A percentile compares a stretch with the other conserved stretches of the same genome.
These are phyloP conservation scores for Candida ulmi DNA, from an alignment of 805 yeast genomes.

Conservation along the genomic window DNA sequence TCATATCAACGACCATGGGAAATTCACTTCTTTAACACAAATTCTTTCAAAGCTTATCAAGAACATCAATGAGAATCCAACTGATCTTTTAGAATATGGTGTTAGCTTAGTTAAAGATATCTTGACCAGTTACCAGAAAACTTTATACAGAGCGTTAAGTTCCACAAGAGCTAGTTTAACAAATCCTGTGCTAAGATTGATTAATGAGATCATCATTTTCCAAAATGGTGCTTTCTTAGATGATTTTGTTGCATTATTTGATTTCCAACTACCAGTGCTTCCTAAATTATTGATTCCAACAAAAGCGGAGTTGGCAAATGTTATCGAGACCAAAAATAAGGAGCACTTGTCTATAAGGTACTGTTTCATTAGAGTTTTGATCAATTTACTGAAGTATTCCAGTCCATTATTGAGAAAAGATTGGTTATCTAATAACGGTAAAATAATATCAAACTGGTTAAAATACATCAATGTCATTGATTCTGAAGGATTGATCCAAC, in stretches of 20 bases:
- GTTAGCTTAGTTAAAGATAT: constrained; percentile 44
- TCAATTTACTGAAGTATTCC: constrained; percentile 42
- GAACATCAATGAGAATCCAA: constrained; percentile 7
- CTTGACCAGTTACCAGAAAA: constrained; percentile 50
- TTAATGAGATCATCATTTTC: constrained; percentile 46
- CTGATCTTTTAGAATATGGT: constrained; percentile 22
- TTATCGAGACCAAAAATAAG: constrained; percentile 27
- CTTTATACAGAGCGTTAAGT: constrained; percentile 62
- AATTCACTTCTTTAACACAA: constrained; percentile 39
- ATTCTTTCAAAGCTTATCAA: constrained; percentile 33
- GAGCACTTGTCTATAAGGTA: constrained; percentile 45
- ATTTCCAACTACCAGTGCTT: constrained; percentile 54
- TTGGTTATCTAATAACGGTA: constrained; percentile 47
- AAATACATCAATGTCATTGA: constrained; percentile 56
- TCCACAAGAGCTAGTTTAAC: constrained; percentile 52
- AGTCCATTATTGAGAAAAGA: constrained; percentile 60
- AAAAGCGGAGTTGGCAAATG: constrained; percentile 37
- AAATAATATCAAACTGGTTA: constrained; percentile 61
- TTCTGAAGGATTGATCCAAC: constrained; percentile 32
- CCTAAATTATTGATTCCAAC: constrained; percentile 57
- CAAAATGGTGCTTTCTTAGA: constrained; percentile 46
- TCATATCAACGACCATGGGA: constrained; percentile 44
- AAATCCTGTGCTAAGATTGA: constrained; percentile 53
- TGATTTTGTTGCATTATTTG: constrained; percentile 61
- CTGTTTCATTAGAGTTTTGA: constrained; percentile 57